Percentiles rank a stretch among this genome's conserved stretches.
phyloP scores from a whole-genome alignment of 352 stramenopile species.

The Phytophthora syringae region DNA sequence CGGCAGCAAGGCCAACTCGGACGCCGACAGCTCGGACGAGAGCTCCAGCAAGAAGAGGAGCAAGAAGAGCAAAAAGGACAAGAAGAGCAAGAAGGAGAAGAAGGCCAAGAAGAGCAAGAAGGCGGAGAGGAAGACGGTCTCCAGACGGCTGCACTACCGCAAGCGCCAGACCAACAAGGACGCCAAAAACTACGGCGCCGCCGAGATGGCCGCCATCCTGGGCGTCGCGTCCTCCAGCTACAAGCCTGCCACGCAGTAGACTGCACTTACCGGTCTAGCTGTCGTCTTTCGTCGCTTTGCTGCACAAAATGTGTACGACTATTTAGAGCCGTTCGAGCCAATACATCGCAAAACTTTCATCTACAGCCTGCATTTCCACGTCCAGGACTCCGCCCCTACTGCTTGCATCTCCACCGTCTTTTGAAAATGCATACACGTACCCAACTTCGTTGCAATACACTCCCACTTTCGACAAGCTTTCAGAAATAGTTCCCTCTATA shows the following conservation, averaged over 20 bases:
- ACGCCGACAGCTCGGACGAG: conserved; percentile 37
- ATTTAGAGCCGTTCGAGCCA: conserved; percentile 38
- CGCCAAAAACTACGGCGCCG: conserved; percentile 80
- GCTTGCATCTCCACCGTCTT: neutral
- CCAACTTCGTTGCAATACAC: neutral
- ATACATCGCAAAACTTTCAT: conserved; percentile 34
- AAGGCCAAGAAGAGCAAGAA: conserved; percentile 79
- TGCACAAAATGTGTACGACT: conserved; percentile 19
- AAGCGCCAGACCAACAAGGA: conserved; percentile 90
- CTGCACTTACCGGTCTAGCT: no score
- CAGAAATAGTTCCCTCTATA: neutral
- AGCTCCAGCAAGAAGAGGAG: conserved; percentile 26
- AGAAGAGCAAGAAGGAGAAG: conserved; percentile 66
- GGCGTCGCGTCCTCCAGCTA: conserved; percentile 67
- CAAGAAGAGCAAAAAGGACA: conserved; percentile 46
- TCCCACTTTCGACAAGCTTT: neutral
- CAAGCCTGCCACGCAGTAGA: conserved; percentile 28
- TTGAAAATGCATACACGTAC: neutral
- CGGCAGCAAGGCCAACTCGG: conserved; percentile 46
- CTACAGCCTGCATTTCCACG: neutral
- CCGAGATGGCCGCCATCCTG: conserved; percentile 88
- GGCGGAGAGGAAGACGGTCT: conserved; percentile 49
- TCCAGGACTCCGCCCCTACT: no score
- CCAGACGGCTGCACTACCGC: conserved; percentile 77
- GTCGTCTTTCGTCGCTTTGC: no score